phyloP scores from a whole-genome alignment of 805 yeast species.

The Wickerhamiella domercqiae region DNA sequence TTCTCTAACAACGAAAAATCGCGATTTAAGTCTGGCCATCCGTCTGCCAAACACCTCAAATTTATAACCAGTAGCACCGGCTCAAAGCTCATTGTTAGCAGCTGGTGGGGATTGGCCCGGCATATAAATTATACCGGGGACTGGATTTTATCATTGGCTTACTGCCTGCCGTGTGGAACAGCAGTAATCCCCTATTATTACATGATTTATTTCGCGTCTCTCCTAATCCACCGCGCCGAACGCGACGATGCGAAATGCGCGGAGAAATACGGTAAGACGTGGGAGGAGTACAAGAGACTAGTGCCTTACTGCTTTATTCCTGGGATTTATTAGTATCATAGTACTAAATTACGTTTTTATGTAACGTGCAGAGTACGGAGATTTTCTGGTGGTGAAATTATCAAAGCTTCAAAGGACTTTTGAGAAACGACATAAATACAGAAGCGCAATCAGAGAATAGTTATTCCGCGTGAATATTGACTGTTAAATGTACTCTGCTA shows the following conservation, averaged over 20 bases:
- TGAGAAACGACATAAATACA: too few species aligned
- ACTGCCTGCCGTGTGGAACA: conserved; percentile 79
- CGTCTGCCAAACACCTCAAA: conserved; percentile 43
- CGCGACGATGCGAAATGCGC: conserved; percentile 89
- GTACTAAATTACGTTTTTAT: neutral
- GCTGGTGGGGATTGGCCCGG: conserved; percentile 93
- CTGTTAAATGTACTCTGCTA: too few species aligned
- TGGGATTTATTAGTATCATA: conserved; percentile 43
- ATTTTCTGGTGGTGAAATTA: too few species aligned
- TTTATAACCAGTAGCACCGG: conserved; percentile 62
- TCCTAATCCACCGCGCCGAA: conserved; percentile 73
- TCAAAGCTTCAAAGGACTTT: too few species aligned
- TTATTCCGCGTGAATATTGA: too few species aligned
- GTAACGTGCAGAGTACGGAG: too few species aligned
- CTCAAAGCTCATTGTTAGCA: conserved; percentile 66
- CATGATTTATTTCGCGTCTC: conserved; percentile 62
- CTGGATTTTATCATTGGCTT: conserved; percentile 78
- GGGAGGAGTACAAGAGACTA: conserved; percentile 64
- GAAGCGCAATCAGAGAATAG: too few species aligned
- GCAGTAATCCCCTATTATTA: conserved; percentile 77
- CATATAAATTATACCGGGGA: conserved; percentile 94
- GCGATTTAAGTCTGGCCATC: conserved; percentile 62
- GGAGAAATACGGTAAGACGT: conserved; percentile 67
- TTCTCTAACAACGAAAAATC: conserved; percentile 75
- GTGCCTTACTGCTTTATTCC: conserved; percentile 92